phyloP scores from a whole-genome alignment of 257 asterid species.

The Misopates orontium region DNA sequence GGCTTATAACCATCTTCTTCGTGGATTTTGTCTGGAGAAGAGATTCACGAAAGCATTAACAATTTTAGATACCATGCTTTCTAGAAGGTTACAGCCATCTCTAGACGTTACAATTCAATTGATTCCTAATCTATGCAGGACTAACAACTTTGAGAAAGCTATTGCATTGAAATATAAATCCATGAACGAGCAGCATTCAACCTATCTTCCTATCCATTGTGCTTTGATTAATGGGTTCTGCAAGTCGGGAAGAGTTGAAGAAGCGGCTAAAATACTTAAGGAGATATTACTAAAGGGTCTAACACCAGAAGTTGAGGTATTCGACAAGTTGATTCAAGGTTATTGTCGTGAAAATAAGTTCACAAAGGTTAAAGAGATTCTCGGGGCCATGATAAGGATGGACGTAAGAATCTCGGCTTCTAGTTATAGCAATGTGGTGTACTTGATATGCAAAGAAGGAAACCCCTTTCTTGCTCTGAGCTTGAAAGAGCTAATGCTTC shows the following conservation, averaged over 20 bases:
- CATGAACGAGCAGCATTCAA: conserved; percentile 42
- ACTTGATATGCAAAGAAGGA: conserved; percentile 41
- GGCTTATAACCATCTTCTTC: conserved; percentile 45
- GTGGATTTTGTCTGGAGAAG: conserved; percentile 59
- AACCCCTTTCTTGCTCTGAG: conserved; percentile 45
- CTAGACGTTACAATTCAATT: conserved; percentile 43
- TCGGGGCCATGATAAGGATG: conserved; percentile 53
- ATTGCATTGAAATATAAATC: conserved; percentile 43
- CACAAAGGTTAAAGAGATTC: conserved; percentile 45
- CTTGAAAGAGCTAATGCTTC: conserved; percentile 55
- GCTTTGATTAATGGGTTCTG: conserved; percentile 58
- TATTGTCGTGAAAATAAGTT: conserved; percentile 45
- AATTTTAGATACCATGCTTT: conserved; percentile 48
- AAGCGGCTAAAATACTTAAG: conserved; percentile 48
- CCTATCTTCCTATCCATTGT: conserved; percentile 32
- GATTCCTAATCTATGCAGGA: conserved; percentile 51
- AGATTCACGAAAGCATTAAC: conserved; percentile 49
- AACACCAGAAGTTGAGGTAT: conserved; percentile 35
- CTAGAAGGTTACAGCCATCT: conserved; percentile 43
- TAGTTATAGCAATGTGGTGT: conserved; percentile 55
- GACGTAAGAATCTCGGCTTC: conserved; percentile 45
- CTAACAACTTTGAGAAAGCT: conserved; percentile 51
- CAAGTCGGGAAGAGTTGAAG: conserved; percentile 39
- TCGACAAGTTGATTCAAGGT: conserved; percentile 44
- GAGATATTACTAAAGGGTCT: conserved; percentile 40